Conservation (phyloP, 2,329 filamentous ascomycete genomes). For the Scortechinia acanthostroma region DNA sequence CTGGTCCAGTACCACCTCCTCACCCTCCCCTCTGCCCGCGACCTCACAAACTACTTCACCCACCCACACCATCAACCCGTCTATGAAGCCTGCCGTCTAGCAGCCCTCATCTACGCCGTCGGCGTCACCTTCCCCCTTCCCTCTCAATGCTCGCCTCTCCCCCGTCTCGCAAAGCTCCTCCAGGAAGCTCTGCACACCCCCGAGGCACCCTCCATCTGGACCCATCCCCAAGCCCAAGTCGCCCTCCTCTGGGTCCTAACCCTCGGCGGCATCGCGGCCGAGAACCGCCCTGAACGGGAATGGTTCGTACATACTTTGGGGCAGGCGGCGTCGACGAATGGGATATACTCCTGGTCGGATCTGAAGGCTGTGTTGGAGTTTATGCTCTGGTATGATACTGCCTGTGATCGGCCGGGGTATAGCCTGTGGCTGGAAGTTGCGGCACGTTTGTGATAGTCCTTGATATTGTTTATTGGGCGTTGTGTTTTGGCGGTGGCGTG, state of each 20-base stretch:
- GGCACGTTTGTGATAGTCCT: no score
- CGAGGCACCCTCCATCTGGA: neutral
- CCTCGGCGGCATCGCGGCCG: neutral
- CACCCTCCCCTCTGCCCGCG: neutral
- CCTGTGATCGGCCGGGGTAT: neutral
- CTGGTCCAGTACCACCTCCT: neutral
- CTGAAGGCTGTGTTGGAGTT: neutral
- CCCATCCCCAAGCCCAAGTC: neutral
- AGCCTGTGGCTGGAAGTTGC: neutral
- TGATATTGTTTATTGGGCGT: no score
- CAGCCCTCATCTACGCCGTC: neutral
- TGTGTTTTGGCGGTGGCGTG: no score
- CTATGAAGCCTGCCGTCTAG: slow-evolving; percentile 1
- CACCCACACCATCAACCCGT: neutral
- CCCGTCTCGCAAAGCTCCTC: neutral
- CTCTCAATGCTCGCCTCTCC: neutral
- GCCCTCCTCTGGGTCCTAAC: neutral
- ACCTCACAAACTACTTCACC: neutral
- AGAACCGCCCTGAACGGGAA: neutral
- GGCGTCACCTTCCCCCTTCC: neutral
- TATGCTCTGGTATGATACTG: neutral
- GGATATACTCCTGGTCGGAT: neutral
- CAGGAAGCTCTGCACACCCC: neutral
- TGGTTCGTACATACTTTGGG: neutral
- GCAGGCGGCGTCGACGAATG: neutral